Evolutionary conservation across 2,329 filamentous ascomycete genomes (phyloP).

Genomic region (Seiridium unicorne): DNA sequence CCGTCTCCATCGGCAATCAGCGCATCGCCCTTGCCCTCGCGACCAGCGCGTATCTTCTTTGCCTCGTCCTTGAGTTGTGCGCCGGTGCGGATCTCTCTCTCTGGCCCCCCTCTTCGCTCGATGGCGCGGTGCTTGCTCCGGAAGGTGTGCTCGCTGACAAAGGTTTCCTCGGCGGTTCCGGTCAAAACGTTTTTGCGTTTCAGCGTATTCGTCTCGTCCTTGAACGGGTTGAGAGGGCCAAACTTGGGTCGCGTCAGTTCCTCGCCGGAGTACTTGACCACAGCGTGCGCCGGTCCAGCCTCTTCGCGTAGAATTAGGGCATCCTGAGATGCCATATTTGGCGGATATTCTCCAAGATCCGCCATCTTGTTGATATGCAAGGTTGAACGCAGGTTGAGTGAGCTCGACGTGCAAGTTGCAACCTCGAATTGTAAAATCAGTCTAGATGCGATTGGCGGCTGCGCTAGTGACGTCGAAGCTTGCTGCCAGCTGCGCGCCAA

Average conservation of each 20-base stretch:
- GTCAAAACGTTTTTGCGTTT: slow-evolving; percentile 84
- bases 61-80: slow-evolving; percentile 68
- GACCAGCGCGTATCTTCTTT: slow-evolving; percentile 64
- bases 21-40: slow-evolving; percentile 83
- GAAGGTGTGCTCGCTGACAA: slow-evolving; percentile 88
- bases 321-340: slow-evolving; percentile 64
- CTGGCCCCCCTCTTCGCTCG: slow-evolving; percentile 61
- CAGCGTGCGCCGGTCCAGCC: slow-evolving; percentile 56
- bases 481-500: background rate
- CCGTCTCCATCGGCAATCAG: slow-evolving; percentile 81
- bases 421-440: background rate
- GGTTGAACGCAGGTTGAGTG: too few relatives aligned
- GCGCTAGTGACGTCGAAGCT: background rate
- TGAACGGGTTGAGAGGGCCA: slow-evolving; percentile 76
- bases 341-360: slow-evolving; percentile 62
- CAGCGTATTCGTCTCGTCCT: slow-evolving; percentile 54
- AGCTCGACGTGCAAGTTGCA: background rate
- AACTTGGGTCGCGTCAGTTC: slow-evolving; percentile 64
- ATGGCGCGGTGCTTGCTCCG: slow-evolving; percentile 82
- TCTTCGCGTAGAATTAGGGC: slow-evolving; percentile 59
- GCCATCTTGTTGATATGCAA: slow-evolving; percentile 41
- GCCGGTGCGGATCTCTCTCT: slow-evolving; percentile 54
- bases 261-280: slow-evolving; percentile 68
- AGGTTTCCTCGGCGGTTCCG: slow-evolving; percentile 83
- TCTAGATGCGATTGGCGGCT: background rate